phyloP scores from a whole-genome alignment of 768 basidiomycete species.

The Galerina sulciceps region DNA sequence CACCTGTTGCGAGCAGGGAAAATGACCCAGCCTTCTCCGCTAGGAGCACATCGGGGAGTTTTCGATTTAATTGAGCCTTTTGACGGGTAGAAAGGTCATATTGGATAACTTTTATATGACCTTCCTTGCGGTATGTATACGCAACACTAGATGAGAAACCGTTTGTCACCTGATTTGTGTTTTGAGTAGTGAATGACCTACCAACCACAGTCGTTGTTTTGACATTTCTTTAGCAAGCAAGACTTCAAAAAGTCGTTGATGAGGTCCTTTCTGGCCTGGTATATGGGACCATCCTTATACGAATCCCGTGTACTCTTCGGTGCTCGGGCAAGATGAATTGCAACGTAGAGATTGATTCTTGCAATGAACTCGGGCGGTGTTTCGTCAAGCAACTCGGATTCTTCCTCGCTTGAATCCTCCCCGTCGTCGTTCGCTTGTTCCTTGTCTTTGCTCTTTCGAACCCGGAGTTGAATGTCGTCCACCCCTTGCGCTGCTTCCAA shows the following conservation, averaged over 20 bases:
- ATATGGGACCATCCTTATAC: conserved; percentile 90
- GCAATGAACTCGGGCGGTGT: conserved; percentile 61
- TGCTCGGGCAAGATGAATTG: conserved; percentile 50
- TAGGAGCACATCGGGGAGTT: conserved; percentile 78
- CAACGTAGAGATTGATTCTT: conserved; percentile 70
- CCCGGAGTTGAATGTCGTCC: conserved; percentile 63
- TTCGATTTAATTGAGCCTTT: conserved; percentile 61
- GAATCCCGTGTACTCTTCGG: conserved; percentile 71
- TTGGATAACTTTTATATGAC: conserved; percentile 92
- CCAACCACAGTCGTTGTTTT: conserved; percentile 79
- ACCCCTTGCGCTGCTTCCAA: conserved; percentile 79
- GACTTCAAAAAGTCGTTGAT: conserved; percentile 82
- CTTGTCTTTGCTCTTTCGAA: conserved; percentile 33
- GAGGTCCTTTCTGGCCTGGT: conserved; percentile 81
- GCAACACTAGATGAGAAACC: conserved; percentile 51
- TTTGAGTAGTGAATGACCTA: conserved; percentile 42
- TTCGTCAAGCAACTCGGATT: conserved; percentile 55
- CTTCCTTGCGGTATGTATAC: conserved; percentile 94
- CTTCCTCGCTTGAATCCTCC: conserved; percentile 42
- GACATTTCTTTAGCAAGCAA: conserved; percentile 73
- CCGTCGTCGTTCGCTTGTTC: conserved; percentile 39
- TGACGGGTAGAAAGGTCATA: conserved; percentile 85
- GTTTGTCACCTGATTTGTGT: conserved; percentile 2
- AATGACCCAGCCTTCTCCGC: conserved; percentile 45
- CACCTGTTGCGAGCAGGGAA: conserved; percentile 24